These are phyloP conservation scores for Pseudopyricularia javanii DNA, from an alignment of 2,329 filamentous ascomycete species.

Conservation along the genomic window DNA sequence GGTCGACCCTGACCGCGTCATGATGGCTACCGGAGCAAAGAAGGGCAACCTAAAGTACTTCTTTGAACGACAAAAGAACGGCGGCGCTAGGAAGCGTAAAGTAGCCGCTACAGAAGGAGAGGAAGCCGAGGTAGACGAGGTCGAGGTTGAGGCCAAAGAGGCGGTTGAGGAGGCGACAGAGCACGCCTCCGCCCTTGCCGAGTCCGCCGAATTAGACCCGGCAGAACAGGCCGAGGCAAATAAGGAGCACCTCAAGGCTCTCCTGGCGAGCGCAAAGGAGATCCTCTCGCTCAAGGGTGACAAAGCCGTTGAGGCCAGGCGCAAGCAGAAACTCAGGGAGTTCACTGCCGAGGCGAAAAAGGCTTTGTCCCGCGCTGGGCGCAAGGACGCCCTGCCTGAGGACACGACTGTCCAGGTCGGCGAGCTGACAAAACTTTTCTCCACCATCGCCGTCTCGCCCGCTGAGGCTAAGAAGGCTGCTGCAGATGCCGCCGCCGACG, in stretches of 20 bases:
- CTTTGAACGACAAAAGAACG: slow-evolving; percentile 8
- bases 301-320: slow-evolving; percentile 36
- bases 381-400: slow-evolving; percentile 27
- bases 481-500: slow-evolving; percentile 17
- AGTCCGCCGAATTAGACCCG: slow-evolving; percentile 9
- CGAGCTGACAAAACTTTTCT: slow-evolving; percentile 38
- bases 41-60: slow-evolving; percentile 31
- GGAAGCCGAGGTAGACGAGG: slow-evolving; percentile 14
- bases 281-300: slow-evolving; percentile 8
- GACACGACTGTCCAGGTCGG: slow-evolving; percentile 33
- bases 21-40: slow-evolving; percentile 71
- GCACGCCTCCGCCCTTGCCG: slow-evolving; percentile 12
- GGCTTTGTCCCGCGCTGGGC: slow-evolving; percentile 42
- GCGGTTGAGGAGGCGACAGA: slow-evolving; percentile 14
- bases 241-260: slow-evolving; percentile 19
- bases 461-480: slow-evolving; percentile 20
- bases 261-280: slow-evolving; percentile 31
- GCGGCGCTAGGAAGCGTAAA: slow-evolving; percentile 5
- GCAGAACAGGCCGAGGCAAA: slow-evolving; percentile 7
- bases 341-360: slow-evolving; percentile 55
- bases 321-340: slow-evolving; percentile 64
- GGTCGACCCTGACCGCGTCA: slow-evolving; percentile 77
- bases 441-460: slow-evolving; percentile 20
- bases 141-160: slow-evolving; percentile 11
- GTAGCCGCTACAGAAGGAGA: slow-evolving; percentile 12